Evolutionary conservation across 2,329 filamentous ascomycete species (phyloP).

Genomic region (Coleophoma crateriformis): DNA sequence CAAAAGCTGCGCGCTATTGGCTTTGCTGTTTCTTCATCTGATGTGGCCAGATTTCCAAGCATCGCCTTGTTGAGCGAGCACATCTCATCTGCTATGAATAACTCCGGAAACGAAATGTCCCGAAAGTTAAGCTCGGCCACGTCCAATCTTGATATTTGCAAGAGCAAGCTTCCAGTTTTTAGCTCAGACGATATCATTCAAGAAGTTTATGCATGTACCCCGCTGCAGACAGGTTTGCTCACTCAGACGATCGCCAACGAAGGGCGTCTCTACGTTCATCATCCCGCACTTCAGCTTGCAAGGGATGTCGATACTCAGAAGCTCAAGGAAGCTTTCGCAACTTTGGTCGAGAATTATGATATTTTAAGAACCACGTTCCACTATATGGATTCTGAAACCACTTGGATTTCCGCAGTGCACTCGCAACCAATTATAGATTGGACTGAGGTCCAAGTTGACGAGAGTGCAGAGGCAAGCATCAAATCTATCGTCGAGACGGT

Average conservation of each 20-base stretch:
- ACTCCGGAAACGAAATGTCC: background rate
- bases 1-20: background rate
- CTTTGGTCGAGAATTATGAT: constrained; percentile 12
- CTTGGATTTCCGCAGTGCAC: constrained; percentile 1
- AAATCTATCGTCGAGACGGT: background rate
- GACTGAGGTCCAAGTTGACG: background rate
- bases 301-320: background rate
- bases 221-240: constrained; percentile 15
- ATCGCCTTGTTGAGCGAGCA: background rate
- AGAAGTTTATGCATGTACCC: constrained; percentile 21
- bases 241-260: constrained; percentile 6
- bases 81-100: background rate
- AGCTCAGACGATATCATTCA: constrained; percentile 8
- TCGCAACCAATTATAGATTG: background rate
- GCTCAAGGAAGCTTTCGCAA: constrained; percentile 10
- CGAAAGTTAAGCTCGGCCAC: background rate
- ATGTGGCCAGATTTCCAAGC: background rate
- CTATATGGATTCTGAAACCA: constrained; percentile 5
- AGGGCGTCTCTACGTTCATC: background rate
- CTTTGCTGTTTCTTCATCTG: background rate
- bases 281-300: background rate
- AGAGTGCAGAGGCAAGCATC: background rate
- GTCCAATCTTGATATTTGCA: background rate
- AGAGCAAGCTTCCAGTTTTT: background rate
- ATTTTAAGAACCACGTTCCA: constrained; percentile 25